These are phyloP conservation scores for Phaeotremella fagi DNA, from an alignment of 768 basidiomycete genomes.

Conservation along the genomic window DNA sequence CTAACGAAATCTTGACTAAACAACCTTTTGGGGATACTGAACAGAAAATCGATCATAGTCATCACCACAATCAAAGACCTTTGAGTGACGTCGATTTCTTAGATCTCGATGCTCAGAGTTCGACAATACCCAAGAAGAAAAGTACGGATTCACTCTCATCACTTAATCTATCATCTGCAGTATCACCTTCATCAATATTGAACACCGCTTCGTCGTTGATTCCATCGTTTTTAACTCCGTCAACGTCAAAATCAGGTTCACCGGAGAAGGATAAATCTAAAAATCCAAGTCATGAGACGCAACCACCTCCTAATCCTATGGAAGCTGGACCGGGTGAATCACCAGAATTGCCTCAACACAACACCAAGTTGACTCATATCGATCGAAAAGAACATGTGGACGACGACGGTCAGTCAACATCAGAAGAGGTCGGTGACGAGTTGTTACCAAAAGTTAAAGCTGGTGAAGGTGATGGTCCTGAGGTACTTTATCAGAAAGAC, in stretches of 20 bases:
- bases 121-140: not conserved
- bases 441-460: conserved; percentile 53
- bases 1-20: conserved; percentile 19
- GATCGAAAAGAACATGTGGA: not conserved
- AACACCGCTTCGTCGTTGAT: conserved; percentile 29
- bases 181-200: conserved; percentile 38
- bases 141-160: conserved; percentile 6
- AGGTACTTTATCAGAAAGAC: conserved; percentile 63
- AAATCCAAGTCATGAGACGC: conserved; percentile 6
- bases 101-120: conserved; percentile 58
- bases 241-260: conserved; percentile 1
- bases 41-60: conserved; percentile 7
- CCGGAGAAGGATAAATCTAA: not conserved
- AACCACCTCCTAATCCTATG: conserved; percentile 23
- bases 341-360: conserved; percentile 10
- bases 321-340: conserved; percentile 21
- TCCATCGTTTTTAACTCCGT: conserved; percentile 18
- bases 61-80: not conserved
- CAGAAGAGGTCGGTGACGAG: conserved; percentile 50
- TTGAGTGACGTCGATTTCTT: conserved; percentile 63
- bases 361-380: conserved; percentile 18
- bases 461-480: conserved; percentile 54
- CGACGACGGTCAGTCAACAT: not conserved
- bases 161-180: conserved; percentile 10
- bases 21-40: conserved; percentile 44